Conservation (phyloP, 1,284 basidiomycete species). For the Ganoderma multipileum region DNA sequence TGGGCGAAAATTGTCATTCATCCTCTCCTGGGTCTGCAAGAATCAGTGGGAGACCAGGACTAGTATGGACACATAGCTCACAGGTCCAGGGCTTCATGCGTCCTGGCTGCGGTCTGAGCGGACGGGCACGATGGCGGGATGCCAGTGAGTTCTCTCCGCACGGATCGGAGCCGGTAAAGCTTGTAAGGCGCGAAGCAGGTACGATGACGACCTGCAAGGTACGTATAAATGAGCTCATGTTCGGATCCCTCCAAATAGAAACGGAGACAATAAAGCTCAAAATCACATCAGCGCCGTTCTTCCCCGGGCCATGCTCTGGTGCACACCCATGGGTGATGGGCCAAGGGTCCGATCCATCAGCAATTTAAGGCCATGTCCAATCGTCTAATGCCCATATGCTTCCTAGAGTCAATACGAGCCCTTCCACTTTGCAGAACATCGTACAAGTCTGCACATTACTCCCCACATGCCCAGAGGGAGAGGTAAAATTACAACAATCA, state of each 20-base stretch:
- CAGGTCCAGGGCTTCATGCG: neutral
- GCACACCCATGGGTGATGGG: no score
- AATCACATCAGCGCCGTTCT: neutral
- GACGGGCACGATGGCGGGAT: neutral
- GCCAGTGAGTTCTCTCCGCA: neutral
- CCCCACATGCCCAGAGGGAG: neutral
- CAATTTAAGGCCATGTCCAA: no score
- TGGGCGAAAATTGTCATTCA: neutral
- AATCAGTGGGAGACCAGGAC: neutral
- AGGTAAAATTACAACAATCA: constrained; percentile 3
- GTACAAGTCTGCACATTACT: neutral
- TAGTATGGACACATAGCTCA: neutral
- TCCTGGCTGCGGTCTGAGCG: neutral
- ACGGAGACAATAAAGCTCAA: neutral
- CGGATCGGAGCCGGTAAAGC: neutral
- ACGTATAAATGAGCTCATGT: neutral
- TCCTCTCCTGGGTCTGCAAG: neutral
- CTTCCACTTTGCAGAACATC: neutral
- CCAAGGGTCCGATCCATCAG: no score
- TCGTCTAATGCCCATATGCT: no score
- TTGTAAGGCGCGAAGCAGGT: neutral
- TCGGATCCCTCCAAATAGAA: no score
- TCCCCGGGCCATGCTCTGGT: neutral
- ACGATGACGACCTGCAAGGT: neutral
- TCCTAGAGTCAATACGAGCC: no score